Evolutionary conservation across 1,139 yeast genomes (phyloP), one percentile per base, ranked within the genome.

Genomic region (Yamadazyma kanchanaburiensis): DNA sequence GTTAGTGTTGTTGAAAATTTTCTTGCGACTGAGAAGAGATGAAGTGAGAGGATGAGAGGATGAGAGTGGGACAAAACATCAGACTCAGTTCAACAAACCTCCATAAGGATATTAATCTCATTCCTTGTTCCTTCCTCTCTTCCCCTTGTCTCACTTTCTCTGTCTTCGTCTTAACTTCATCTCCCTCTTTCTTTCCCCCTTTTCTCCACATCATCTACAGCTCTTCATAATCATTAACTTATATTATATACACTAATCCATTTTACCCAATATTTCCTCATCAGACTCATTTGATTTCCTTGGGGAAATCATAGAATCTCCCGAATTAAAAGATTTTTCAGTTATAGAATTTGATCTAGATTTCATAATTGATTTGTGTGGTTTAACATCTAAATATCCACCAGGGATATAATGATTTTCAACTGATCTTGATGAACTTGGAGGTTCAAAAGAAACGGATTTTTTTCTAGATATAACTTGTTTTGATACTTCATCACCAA

Each of bases 371-470:
- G n/a, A n/a, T 23, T 19, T 25, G 24, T 12, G 19, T n/a, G 39
- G 30, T 22, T 32, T 39, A 17, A 36, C 29, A 24, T 39, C 42
- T 13, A 38, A 32, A 25, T 31, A 37, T 16, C 42, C 43, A 21
- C 39, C 38, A 5, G 33, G 22, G 26, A 26, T 27, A 26, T 21
- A 30, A 19, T 22, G 27, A 22, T 14, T 21, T 9, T 17, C 21
- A 10, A 18, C 20, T 18, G 7, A 10, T 24, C 11, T 24, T 8
- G 12, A 7, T 15, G 19, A 24, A 24, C 5, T 34, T 22, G 53
- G 52, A 8, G 53, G 54, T 24, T 40, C 40, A 19, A 45, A 49
- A 8, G 51, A 43, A 9, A 47, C 32, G 2, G 55, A 48, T 27
- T 36, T 35, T 17, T 22, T 27, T 23, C 33, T 9, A 23, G 19